A percentile compares a stretch with the other conserved stretches of the same genome.
Conservation (phyloP, 371 early-diverging fungal species). For the Mucor mucedo region DNA sequence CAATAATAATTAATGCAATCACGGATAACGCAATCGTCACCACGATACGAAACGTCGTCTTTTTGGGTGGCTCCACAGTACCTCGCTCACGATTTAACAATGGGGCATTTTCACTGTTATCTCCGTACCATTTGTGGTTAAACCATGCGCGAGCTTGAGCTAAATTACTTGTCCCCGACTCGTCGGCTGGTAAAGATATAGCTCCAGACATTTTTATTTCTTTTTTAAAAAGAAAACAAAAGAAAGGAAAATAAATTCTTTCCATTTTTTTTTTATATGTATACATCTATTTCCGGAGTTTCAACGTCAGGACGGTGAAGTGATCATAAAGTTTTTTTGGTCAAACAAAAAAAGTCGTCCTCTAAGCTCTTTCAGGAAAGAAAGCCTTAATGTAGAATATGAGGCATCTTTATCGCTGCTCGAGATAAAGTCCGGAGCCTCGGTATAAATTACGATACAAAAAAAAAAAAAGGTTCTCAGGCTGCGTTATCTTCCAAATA, state of each 20-base stretch:
- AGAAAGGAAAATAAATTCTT: neutral
- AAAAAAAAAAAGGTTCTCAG: too few species aligned
- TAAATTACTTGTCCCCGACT: neutral
- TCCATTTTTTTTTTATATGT: too few species aligned
- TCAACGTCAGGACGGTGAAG: too few species aligned
- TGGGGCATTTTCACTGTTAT: conserved; percentile 47
- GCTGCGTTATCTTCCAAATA: too few species aligned
- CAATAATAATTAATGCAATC: conserved; percentile 40
- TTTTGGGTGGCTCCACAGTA: conserved; percentile 36
- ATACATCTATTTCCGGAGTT: too few species aligned
- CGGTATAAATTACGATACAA: too few species aligned
- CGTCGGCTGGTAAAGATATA: conserved; percentile 16
- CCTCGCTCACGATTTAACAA: conserved; percentile 37
- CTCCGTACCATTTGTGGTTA: conserved; percentile 55
- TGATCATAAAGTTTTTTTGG: too few species aligned
- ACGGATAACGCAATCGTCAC: conserved; percentile 22
- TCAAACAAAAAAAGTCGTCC: too few species aligned
- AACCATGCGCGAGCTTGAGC: conserved; percentile 45
- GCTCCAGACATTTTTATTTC: conserved; percentile 10
- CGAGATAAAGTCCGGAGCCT: too few species aligned
- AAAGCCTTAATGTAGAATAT: too few species aligned
- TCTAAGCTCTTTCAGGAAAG: too few species aligned
- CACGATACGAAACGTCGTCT: conserved; percentile 25
- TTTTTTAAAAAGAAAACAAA: conserved; percentile 1
- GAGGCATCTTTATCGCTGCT: too few species aligned